These are phyloP conservation scores for Chalciporus piperatus DNA, from an alignment of 768 basidiomycete species.

Conservation along the genomic window DNA sequence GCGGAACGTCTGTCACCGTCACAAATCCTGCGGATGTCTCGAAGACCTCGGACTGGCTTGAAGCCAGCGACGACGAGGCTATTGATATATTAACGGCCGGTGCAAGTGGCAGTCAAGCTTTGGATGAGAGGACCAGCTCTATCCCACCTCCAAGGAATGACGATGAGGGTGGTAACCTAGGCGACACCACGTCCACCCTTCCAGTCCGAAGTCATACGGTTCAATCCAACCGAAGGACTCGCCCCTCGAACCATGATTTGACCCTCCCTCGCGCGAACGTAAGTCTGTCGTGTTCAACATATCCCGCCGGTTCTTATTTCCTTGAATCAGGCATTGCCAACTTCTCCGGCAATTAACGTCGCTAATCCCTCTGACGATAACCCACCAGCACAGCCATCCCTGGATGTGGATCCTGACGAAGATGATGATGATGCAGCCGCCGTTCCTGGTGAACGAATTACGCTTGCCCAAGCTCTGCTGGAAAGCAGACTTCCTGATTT, in stretches of 20 bases:
- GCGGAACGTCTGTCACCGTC: constrained; percentile 28
- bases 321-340: constrained; percentile 57
- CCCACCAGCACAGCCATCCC: constrained; percentile 36
- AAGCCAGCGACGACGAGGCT: constrained; percentile 83
- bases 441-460: constrained; percentile 57
- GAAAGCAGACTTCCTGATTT: constrained; percentile 78
- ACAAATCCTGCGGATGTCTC: constrained; percentile 39
- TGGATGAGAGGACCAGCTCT: constrained; percentile 80
- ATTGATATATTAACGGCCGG: constrained; percentile 81
- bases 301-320: constrained; percentile 63
- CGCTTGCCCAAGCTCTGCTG: constrained; percentile 67
- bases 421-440: constrained; percentile 48
- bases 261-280: constrained; percentile 38
- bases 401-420: constrained; percentile 48
- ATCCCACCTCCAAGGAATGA: constrained; percentile 33
- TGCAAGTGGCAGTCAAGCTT: constrained; percentile 73
- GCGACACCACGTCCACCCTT: constrained; percentile 20
- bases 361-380: constrained; percentile 19
- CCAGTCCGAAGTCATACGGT: constrained; percentile 29
- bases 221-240: constrained; percentile 42
- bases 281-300: constrained; percentile 35
- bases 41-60: constrained; percentile 68
- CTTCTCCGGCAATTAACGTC: constrained; percentile 34
- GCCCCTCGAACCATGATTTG: constrained; percentile 71
- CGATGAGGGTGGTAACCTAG: constrained; percentile 16